phyloP scores from a whole-genome alignment of 78 protist species.

The Dictyostelium capitatum region DNA sequence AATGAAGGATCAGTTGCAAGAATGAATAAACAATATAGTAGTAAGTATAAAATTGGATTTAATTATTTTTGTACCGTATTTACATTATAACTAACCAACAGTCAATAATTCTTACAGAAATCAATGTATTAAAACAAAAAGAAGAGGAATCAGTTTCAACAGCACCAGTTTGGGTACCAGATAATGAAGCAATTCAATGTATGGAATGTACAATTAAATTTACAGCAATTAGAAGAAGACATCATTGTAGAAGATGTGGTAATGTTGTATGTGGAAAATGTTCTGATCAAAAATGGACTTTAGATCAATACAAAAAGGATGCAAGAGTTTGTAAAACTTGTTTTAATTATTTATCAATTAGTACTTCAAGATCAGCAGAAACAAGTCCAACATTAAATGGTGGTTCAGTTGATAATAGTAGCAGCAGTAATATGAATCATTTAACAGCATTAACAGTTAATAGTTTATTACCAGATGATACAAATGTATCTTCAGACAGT shows the following conservation, averaged over 20 bases:
- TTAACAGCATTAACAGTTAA: background rate
- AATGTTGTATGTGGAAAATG: constrained; percentile 83
- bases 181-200: constrained; percentile 61
- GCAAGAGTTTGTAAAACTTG: constrained; percentile 81
- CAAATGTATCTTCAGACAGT: constrained; percentile 9
- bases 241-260: constrained; percentile 83
- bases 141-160: background rate
- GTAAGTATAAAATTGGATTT: background rate
- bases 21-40: constrained; percentile 75
- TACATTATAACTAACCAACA: background rate
- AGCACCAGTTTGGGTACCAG: constrained; percentile 86
- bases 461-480: background rate
- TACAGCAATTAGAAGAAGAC: constrained; percentile 78
- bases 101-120: background rate
- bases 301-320: constrained; percentile 62
- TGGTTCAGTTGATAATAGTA: too few relatives aligned
- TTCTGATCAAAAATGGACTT: constrained; percentile 47
- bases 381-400: background rate
- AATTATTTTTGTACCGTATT: background rate
- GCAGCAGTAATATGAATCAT: background rate
- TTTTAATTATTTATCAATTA: constrained; percentile 39
- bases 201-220: constrained; percentile 70
- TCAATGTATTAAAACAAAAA: constrained; percentile 14
- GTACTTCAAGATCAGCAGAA: constrained; percentile 22
- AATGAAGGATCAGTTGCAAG: constrained; percentile 77